phyloP scores from a whole-genome alignment of 352 stramenopile genomes.

The Phytophthora syringae region DNA sequence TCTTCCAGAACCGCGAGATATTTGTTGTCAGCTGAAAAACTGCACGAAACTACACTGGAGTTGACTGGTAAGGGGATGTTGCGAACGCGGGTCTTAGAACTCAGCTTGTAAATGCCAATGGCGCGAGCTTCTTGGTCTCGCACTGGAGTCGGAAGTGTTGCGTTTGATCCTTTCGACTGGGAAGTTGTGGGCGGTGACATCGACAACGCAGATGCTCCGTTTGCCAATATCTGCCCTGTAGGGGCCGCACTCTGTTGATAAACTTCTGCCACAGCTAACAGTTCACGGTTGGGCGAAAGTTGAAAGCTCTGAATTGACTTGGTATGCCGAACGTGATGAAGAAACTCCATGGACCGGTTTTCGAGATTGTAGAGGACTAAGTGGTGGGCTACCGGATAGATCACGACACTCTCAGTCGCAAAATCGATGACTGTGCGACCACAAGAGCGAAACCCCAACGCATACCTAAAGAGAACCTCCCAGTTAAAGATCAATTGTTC shows the following conservation, averaged over 20 bases:
- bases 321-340: constrained; percentile 60
- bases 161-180: constrained; percentile 10
- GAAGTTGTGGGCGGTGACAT: background rate
- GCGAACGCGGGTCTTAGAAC: constrained; percentile 48
- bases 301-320: constrained; percentile 73
- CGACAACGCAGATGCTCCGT: background rate
- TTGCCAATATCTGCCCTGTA: background rate
- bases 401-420: constrained; percentile 54
- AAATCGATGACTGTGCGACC: constrained; percentile 62
- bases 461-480: constrained; percentile 40
- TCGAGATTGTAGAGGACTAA: constrained; percentile 70
- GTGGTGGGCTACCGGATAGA: constrained; percentile 76
- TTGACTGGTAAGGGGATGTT: constrained; percentile 58
- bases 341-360: constrained; percentile 70
- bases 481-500: background rate
- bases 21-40: constrained; percentile 80
- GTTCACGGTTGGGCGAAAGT: constrained; percentile 69
- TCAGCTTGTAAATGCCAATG: constrained; percentile 71
- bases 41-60: constrained; percentile 66
- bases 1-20: constrained; percentile 78
- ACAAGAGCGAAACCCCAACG: constrained; percentile 50
- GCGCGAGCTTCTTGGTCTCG: constrained; percentile 53
- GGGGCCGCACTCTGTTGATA: constrained; percentile 26
- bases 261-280: constrained; percentile 72
- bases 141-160: constrained; percentile 15